Evolutionary conservation across 768 basidiomycete genomes (phyloP).

Genomic region (Glaciozyma antarctica): DNA sequence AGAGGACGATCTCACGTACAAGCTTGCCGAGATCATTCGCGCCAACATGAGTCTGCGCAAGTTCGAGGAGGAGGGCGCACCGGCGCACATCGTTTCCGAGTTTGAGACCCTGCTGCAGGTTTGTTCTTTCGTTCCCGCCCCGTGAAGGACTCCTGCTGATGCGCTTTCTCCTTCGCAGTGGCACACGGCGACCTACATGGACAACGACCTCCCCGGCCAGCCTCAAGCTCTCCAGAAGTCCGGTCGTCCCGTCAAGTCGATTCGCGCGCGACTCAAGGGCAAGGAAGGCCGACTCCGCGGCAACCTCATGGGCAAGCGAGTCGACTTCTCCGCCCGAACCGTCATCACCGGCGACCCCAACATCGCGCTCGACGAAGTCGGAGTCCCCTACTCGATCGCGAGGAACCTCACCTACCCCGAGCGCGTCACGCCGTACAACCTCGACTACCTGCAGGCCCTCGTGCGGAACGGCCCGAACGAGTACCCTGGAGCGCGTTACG

Average conservation of each 20-base stretch:
- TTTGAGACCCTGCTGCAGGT: conserved; percentile 94
- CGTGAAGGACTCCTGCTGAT: background rate
- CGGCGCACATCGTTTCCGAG: conserved; percentile 87
- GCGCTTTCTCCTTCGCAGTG: conserved; percentile 49
- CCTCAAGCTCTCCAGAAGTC: conserved; percentile 96
- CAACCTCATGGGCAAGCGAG: conserved; percentile 98
- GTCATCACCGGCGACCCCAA: conserved; percentile 99
- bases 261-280: conserved; percentile 93
- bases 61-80: conserved; percentile 92
- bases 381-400: conserved; percentile 86
- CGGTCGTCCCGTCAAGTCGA: conserved; percentile 93
- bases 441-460: conserved; percentile 81
- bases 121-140: conserved; percentile 35
- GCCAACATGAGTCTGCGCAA: conserved; percentile 83
- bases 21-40: conserved; percentile 92
- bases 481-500: conserved; percentile 93
- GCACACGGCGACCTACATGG: conserved; percentile 99
- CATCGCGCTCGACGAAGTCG: conserved; percentile 89
- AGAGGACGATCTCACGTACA: conserved; percentile 97
- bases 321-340: conserved; percentile 97
- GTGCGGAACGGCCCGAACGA: conserved; percentile 88
- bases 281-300: conserved; percentile 97
- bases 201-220: conserved; percentile 96
- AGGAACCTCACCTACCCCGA: conserved; percentile 98
- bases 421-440: conserved; percentile 96